Percentiles rank a stretch among this genome's conserved stretches.
phyloP scores from a whole-genome alignment of 2,329 filamentous ascomycete species.

The Canariomyces notabilis region DNA sequence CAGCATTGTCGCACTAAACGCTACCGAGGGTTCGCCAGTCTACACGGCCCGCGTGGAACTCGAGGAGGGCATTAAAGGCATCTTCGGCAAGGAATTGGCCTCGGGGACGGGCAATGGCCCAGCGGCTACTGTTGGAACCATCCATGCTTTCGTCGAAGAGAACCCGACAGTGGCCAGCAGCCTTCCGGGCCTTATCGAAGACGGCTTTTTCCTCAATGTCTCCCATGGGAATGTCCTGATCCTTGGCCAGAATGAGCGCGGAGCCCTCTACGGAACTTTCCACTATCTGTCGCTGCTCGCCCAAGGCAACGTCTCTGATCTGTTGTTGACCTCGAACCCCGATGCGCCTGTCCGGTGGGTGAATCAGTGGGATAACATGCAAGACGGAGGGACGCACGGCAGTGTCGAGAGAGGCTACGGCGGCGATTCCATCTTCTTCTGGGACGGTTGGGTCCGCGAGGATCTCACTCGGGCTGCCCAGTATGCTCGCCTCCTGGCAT shows the following conservation, averaged over 20 bases:
- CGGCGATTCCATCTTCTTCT: constrained; percentile 65
- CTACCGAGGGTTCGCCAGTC: constrained; percentile 49
- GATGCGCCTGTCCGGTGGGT: constrained; percentile 61
- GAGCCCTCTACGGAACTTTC: constrained; percentile 64
- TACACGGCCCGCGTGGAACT: constrained; percentile 56
- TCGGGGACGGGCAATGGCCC: constrained; percentile 11
- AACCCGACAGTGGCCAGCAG: constrained; percentile 27
- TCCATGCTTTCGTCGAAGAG: constrained; percentile 36
- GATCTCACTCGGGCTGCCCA: constrained; percentile 56
- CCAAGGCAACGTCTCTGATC: constrained; percentile 49
- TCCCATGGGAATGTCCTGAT: constrained; percentile 47
- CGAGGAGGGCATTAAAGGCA: constrained; percentile 50
- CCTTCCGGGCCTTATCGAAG: constrained; percentile 41
- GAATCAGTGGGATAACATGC: constrained; percentile 69
- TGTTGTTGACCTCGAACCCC: constrained; percentile 49
- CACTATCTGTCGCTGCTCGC: constrained; percentile 63
- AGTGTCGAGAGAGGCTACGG: constrained; percentile 65
- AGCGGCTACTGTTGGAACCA: constrained; percentile 45
- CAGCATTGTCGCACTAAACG: constrained; percentile 36
- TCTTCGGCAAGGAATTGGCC: constrained; percentile 46
- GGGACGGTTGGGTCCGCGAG: constrained; percentile 48
- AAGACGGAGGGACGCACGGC: constrained; percentile 38
- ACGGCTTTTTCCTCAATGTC: constrained; percentile 58
- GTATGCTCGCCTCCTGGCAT: constrained; percentile 63
- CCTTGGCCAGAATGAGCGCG: constrained; percentile 60